A percentile compares a stretch with the other conserved stretches of the same genome.
Evolutionary conservation across 164 flowering plant species (phyloP).

Genomic region (Berberis vulgaris): DNA sequence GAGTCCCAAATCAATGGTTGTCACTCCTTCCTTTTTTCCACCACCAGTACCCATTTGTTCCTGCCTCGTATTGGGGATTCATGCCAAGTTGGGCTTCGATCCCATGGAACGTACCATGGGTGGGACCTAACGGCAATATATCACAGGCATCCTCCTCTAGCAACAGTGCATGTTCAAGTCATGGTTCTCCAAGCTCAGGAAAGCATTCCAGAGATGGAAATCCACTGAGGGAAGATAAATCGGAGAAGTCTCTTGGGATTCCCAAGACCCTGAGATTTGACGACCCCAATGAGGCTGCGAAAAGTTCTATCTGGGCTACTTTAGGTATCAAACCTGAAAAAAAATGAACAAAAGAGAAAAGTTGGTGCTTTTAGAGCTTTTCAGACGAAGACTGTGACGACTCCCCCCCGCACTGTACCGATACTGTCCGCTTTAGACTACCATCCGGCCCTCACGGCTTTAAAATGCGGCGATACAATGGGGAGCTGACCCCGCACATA

Average conservation of each 20-base stretch:
- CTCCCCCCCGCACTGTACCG: too few species aligned
- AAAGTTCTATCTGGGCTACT: constrained; percentile 85
- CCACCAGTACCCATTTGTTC: constrained; percentile 52
- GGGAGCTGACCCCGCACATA: too few species aligned
- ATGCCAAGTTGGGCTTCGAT: constrained; percentile 17
- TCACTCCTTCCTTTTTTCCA: constrained; percentile 44
- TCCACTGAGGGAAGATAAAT: constrained; percentile 20
- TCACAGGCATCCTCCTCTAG: constrained; percentile 26
- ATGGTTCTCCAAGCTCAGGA: constrained; percentile 36
- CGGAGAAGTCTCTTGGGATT: constrained; percentile 26
- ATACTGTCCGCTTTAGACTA: too few species aligned
- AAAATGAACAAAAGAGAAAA: constrained; percentile 23
- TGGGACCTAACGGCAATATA: background rate
- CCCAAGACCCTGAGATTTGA: constrained; percentile 83
- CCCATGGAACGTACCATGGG: constrained; percentile 53
- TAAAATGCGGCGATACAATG: too few species aligned
- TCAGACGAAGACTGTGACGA: constrained; percentile 27
- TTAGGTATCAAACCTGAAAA: constrained; percentile 60
- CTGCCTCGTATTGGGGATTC: constrained; percentile 50
- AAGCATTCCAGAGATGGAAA: constrained; percentile 64
- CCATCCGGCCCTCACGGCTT: too few species aligned
- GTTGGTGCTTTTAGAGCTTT: constrained; percentile 54
- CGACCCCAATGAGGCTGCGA: constrained; percentile 83
- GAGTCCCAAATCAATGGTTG: constrained; percentile 20
- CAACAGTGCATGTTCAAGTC: constrained; percentile 22